These are phyloP conservation scores for Solanum neorickii DNA, from an alignment of 257 asterid genomes.

Conservation along the genomic window DNA sequence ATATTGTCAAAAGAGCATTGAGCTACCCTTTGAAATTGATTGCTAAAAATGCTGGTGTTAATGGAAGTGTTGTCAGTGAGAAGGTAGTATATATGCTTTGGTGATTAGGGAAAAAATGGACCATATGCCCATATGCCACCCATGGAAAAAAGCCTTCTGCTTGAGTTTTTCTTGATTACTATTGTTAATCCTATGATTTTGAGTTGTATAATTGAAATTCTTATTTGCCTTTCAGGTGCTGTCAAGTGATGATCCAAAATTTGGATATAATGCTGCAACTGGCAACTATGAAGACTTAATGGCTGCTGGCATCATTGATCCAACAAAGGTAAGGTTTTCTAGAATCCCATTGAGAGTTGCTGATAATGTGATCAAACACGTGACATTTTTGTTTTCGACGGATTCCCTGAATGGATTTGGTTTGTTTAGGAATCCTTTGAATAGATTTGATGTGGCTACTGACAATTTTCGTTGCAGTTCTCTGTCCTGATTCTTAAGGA, in stretches of 20 bases:
- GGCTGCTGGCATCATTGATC: slow-evolving; percentile 98
- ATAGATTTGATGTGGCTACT: not conserved
- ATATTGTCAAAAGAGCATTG: slow-evolving; percentile 88
- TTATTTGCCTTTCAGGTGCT: slow-evolving; percentile 43
- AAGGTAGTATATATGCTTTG: slow-evolving; percentile 32
- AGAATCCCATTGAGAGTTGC: not conserved
- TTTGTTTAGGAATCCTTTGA: not conserved
- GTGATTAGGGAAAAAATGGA: not conserved
- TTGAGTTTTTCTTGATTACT: not conserved
- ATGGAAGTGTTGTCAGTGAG: slow-evolving; percentile 96
- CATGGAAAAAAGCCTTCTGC: not conserved
- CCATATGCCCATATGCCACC: not conserved
- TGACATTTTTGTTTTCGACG: not conserved
- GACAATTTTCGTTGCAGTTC: not conserved
- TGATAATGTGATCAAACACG: not conserved
- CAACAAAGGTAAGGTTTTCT: slow-evolving; percentile 61
- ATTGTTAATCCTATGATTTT: not conserved
- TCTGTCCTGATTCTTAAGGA: not conserved
- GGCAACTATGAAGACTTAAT: slow-evolving; percentile 89
- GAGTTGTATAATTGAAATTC: not conserved
- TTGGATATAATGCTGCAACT: slow-evolving; percentile 91
- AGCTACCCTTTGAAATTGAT: slow-evolving; percentile 94
- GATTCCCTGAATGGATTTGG: not conserved
- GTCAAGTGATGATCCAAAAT: slow-evolving; percentile 65
- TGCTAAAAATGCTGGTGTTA: slow-evolving; percentile 96